Evolutionary conservation across 2,329 filamentous ascomycete species (phyloP), one percentile per base, ranked within the genome.

Genomic region (Fusarium euwallaceae): DNA sequence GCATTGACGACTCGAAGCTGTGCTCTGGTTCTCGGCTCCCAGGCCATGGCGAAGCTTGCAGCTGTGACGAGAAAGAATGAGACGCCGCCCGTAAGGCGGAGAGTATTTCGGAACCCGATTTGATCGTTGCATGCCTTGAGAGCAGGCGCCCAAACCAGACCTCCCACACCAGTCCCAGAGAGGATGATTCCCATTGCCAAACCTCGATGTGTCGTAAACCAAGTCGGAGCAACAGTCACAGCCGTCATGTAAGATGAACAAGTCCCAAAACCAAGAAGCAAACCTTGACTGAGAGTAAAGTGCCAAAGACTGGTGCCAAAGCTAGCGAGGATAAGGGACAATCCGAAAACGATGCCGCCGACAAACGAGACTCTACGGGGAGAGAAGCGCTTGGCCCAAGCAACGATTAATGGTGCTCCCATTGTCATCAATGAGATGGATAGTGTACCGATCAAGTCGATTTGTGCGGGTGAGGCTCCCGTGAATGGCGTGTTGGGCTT

Each of bases 401-500:
- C 56, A 0, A 59, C 36, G 36, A 59, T 39, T 1, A 59, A 59
- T 0, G 56, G 56, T 0, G 56, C 56, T 0, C 34, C 36, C 22
- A 59, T 59, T 0, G 56, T 59, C 56, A 59, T 59, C 1, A 59
- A 6, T 0, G 56, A 59, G 2, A 39, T 39, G 2, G 56, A 59
- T 1, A 59, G 10, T 6, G 56, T 59, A 10, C 56, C 56, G 9
- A 59, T 59, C 5, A 59, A n/a, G 11, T 59, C 56, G 34, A 59
- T 59, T n/a, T 59, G 56, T 1, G 56, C 36, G 2, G 56, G 36
- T 3, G 20, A 27, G 16, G 56, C 56, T 4, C 56, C 56, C 4
- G 56, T 59, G 56, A 59, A 59, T 2, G 69, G 69, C 1, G 51
- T 66, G 9, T 62, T 37, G 27, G 59, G 53, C 17, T 64, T 32